A percentile compares a stretch with the other conserved stretches of the same genome.
Evolutionary conservation across 169 alveolate genomes (phyloP).

Genomic region (Theileria annulata): DNA sequence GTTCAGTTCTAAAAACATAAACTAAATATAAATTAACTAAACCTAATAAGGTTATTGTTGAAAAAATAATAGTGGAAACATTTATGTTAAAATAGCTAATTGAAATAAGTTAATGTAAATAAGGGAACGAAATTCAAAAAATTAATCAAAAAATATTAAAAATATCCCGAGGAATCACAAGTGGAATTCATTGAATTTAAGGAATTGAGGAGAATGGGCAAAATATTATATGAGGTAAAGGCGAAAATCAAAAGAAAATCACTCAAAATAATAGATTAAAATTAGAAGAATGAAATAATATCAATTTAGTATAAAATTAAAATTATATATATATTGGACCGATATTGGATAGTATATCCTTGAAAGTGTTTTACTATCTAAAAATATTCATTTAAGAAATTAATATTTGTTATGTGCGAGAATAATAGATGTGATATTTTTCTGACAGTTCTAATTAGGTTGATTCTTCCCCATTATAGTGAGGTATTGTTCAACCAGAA

Average conservation of each 20-base stretch:
- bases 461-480: constrained; percentile 12
- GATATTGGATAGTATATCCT: neutral
- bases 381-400: neutral
- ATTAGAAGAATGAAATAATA: neutral
- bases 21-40: too few species aligned
- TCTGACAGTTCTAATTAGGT: neutral
- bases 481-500: neutral
- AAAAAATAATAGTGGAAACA: constrained; percentile 2
- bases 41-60: neutral
- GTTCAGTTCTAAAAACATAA: neutral
- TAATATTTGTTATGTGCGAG: neutral
- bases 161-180: neutral
- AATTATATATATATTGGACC: neutral
- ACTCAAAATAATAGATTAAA: neutral
- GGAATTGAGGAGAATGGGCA: neutral
- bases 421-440: neutral
- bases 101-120: neutral
- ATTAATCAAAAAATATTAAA: too few species aligned
- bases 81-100: neutral
- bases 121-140: neutral
- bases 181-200: neutral
- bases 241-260: neutral
- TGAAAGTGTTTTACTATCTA: neutral
- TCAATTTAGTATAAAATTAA: neutral
- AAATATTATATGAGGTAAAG: too few species aligned